Percentiles rank a stretch among this genome's conserved stretches.
Conservation (phyloP, 2,329 filamentous ascomycete genomes). For the Aspergillus caelatus region DNA sequence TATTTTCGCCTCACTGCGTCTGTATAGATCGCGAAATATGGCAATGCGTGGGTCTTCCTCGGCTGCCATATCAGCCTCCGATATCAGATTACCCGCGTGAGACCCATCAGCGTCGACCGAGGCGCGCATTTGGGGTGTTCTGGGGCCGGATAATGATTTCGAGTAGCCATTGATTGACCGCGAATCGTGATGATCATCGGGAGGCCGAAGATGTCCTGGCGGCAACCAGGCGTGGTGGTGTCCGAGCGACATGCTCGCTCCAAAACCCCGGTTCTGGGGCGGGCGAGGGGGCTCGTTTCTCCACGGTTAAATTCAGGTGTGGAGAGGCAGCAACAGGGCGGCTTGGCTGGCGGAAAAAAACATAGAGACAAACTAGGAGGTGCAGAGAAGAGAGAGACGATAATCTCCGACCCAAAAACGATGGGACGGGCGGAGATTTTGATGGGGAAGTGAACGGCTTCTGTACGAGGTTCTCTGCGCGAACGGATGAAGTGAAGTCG, state of each 20-base stretch:
- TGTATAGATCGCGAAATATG: conserved; percentile 77
- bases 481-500: conserved; percentile 44
- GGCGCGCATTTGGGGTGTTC: conserved; percentile 48
- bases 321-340: conserved; percentile 31
- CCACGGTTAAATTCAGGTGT: conserved; percentile 45
- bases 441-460: conserved; percentile 43
- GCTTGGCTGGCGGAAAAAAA: conserved; percentile 34
- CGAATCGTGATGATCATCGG: conserved; percentile 59
- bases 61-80: conserved; percentile 59
- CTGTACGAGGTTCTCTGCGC: conserved; percentile 45
- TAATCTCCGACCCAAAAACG: conserved; percentile 33
- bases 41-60: conserved; percentile 71
- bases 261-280: conserved; percentile 50
- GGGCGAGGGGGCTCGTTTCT: conserved; percentile 48
- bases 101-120: conserved; percentile 49
- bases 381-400: conserved; percentile 27
- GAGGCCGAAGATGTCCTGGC: conserved; percentile 60
- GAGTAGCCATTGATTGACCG: conserved; percentile 48
- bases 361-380: conserved; percentile 30
- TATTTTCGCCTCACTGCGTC: conserved; percentile 75
- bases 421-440: conserved; percentile 37
- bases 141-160: conserved; percentile 46
- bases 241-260: conserved; percentile 65
- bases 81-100: conserved; percentile 51
- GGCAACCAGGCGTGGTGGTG: conserved; percentile 71